Evolutionary conservation across 2,329 filamentous ascomycete species (phyloP), one percentile per base, ranked within the genome.

Genomic region (Akanthomyces muscarius): DNA sequence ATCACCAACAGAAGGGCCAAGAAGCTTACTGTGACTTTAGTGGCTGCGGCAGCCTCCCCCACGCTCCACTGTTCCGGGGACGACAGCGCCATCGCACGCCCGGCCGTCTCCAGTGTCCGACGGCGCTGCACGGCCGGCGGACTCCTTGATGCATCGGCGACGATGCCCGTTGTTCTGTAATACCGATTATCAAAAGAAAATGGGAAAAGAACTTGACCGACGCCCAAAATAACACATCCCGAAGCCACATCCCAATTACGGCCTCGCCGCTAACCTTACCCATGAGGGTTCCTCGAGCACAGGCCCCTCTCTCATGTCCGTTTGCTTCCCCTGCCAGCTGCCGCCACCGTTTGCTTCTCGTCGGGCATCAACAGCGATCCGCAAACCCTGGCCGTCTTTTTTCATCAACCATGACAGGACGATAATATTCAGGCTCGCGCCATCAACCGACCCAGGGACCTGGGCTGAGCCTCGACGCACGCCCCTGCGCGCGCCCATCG

Each of bases 61-160:
- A 42, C 38, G 23, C 53, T 56, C 54, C 42, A 57, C 54, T 57
- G 25, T 55, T 21, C 38, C 28, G 48, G 28, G 25, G 16, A 33
- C 14, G 25, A 28, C 4, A 30, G 33, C 28, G 30, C 50, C 50
- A 21, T 52, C 18, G 16, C 25, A 30, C 50, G 38, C 38, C 25
- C 59, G 50, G 59, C 59, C 59, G 42, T 54, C 59, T 61, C 59
- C 59, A 47, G 59, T 61, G 50, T 55, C 59, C 50, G 50, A 54
- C 58, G 58, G 14, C 28, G 28, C n/a, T 36, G 25, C 5, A 48
- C 48, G 25, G 41, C 59, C 59, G 51, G 59, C 54, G 42, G 21
- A 25, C 50, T 54, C 59, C 59, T 47, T 25, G 33, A 5, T n/a
- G 6, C 38, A 10, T 25, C 36, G 25, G 58, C 28, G 25, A 44